These are phyloP conservation scores for Calocera cornea DNA, from an alignment of 768 basidiomycete species.

Conservation along the genomic window DNA sequence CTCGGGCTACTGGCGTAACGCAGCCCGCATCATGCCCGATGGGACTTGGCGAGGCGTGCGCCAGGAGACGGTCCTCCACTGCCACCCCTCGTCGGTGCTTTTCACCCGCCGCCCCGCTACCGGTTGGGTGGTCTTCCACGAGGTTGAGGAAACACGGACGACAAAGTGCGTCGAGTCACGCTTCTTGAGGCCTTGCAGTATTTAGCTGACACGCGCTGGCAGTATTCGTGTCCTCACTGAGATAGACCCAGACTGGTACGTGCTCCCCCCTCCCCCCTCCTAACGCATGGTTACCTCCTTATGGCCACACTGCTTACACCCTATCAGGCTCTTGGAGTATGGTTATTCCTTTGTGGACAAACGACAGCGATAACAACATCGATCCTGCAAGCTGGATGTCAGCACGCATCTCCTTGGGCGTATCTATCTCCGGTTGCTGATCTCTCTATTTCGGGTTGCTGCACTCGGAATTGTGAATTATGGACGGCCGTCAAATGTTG, in stretches of 20 bases:
- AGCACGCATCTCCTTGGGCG: too few species aligned
- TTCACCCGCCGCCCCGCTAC: conserved; percentile 85
- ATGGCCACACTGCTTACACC: conserved; percentile 6
- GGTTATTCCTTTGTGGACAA: conserved; percentile 36
- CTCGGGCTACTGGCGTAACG: conserved; percentile 87
- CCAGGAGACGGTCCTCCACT: conserved; percentile 73
- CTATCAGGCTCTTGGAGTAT: conserved; percentile 35
- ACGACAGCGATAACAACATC: conserved; percentile 4
- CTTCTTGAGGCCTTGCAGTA: neutral
- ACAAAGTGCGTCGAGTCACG: conserved; percentile 47
- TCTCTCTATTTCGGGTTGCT: too few species aligned
- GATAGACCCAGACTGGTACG: conserved; percentile 86
- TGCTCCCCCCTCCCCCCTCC: conserved; percentile 2
- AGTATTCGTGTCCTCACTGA: conserved; percentile 89
- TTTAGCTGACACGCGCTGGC: conserved; percentile 12
- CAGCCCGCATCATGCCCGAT: conserved; percentile 79
- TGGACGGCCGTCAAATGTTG: too few species aligned
- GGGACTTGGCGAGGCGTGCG: conserved; percentile 84
- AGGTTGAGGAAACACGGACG: conserved; percentile 93
- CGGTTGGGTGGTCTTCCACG: conserved; percentile 90
- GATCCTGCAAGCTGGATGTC: too few species aligned
- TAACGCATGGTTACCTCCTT: neutral
- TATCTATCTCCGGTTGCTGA: too few species aligned
- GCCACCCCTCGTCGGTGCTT: conserved; percentile 86
- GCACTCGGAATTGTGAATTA: too few species aligned